Base-by-base conservation (phyloP, 805 yeast genomes). In the Candida cerambycidarum region DNA sequence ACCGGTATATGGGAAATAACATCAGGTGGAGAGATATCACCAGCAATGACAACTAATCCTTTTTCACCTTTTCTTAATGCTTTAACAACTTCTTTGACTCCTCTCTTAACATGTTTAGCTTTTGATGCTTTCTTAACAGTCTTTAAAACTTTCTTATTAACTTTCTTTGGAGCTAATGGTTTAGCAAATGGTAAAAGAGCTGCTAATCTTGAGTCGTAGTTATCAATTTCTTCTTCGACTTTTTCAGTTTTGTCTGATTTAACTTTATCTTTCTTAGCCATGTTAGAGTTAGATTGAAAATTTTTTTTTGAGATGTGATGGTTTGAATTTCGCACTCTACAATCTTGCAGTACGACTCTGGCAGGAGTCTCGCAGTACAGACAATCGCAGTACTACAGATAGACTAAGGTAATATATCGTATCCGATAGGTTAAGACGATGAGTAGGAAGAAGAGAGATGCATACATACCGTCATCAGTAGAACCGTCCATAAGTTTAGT, bases 1-100 rank as follows among this genome's bases (percentile, higher is more conserved):
- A 95, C 97, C 43, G 99, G 99, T 44, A 93, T 80, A 63, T 93
- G 99, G 33, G 97, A 89, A 54, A 95, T 87, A 35, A 93, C 98
- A 64, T 93, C 99, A 39, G 90, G 80, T 46, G 99, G 99, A 43
- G 95, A 90, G 51, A 95, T 93, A 65, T 93, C 99, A 56, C 99
- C 98, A 25, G 99, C 99, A 68, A 93, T 83, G 54, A 93, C 74
- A 31, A 93, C 98, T 41, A 93, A 76, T 41, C 99, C 99, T 69
- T 93, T 93, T 65, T 90, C 98, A 53, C 98, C 98, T 70, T 93
- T 93, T 75, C 99, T 83, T 51, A 93, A 78, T 16, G 98, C 93
- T 73, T 93, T 93, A 57, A 92, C 98, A 28, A 93, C 99, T 71
- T 93, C 99, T 70, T 93, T 93, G 44, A 93, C 98, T 65, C 99